Percentiles rank a stretch among this genome's conserved stretches.
Evolutionary conservation across 805 yeast genomes (phyloP).

Genomic region (Danielia reshetovae): DNA sequence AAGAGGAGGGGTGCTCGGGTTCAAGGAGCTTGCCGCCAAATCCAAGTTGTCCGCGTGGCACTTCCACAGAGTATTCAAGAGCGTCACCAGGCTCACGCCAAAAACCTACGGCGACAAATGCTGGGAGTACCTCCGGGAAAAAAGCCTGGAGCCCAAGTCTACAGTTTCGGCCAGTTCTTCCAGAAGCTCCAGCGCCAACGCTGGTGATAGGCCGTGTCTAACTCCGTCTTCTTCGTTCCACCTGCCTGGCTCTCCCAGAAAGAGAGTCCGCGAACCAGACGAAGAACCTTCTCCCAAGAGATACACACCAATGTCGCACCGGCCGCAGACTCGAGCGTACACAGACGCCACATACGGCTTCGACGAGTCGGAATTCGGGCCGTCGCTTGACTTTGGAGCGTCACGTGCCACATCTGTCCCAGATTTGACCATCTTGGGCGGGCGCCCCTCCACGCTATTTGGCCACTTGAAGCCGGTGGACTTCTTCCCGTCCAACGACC

Average conservation of each 20-base stretch:
- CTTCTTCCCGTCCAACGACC: too few relatives aligned
- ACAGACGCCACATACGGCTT: not conserved
- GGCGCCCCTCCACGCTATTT: constrained; percentile 8
- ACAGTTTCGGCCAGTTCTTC: not conserved
- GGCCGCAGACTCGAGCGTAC: too few relatives aligned
- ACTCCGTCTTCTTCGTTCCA: not conserved
- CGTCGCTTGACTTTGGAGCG: constrained; percentile 12
- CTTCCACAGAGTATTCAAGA: constrained; percentile 85
- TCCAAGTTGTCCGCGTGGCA: constrained; percentile 88
- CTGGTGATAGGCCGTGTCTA: not conserved
- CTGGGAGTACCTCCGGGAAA: constrained; percentile 50
- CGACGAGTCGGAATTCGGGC: constrained; percentile 4
- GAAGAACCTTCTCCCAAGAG: constrained; percentile 1
- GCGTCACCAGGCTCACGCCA: constrained; percentile 82
- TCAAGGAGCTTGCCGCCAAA: constrained; percentile 83
- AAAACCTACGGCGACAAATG: constrained; percentile 86
- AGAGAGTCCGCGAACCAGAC: constrained; percentile 13
- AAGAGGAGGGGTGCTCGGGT: constrained; percentile 77
- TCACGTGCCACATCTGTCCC: constrained; percentile 18
- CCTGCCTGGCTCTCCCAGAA: constrained; percentile 6
- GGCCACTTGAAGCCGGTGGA: constrained; percentile 5
- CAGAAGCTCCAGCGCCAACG: not conserved
- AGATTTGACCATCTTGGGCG: constrained; percentile 11
- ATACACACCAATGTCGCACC: not conserved
- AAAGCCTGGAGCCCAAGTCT: not conserved